A percentile compares a stretch with the other conserved stretches of the same genome.
These are phyloP conservation scores for Metschnikowia dekortorum DNA, from an alignment of 805 yeast genomes.

Conservation along the genomic window DNA sequence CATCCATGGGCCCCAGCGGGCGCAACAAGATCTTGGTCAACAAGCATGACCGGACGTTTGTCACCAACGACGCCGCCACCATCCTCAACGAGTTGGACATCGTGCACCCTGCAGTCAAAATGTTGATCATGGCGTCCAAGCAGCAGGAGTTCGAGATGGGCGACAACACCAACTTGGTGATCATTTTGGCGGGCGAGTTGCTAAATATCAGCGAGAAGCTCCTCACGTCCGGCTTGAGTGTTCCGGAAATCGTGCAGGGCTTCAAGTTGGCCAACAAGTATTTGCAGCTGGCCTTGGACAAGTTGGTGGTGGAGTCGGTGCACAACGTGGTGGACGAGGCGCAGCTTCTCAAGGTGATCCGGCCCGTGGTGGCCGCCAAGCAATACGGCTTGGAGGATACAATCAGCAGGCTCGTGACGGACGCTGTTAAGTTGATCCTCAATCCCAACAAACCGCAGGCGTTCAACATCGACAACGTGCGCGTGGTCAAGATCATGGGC, in stretches of 20 bases:
- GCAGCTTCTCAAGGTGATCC: conserved; percentile 67
- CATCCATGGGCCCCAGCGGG: conserved; percentile 97
- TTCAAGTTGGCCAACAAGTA: conserved; percentile 80
- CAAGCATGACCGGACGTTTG: conserved; percentile 75
- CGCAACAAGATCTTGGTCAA: conserved; percentile 94
- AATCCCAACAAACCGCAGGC: conserved; percentile 60
- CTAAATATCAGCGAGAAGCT: conserved; percentile 83
- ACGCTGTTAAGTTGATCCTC: conserved; percentile 71
- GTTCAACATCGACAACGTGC: conserved; percentile 88
- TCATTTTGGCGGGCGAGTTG: conserved; percentile 89
- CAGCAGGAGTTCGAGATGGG: conserved; percentile 98
- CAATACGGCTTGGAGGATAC: conserved; percentile 85
- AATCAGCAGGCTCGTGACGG: conserved; percentile 72
- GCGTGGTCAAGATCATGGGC: conserved; percentile 98
- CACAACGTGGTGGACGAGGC: conserved; percentile 50
- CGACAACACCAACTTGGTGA: conserved; percentile 88
- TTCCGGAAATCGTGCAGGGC: conserved; percentile 92
- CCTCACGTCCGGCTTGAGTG: conserved; percentile 77
- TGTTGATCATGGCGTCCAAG: conserved; percentile 91
- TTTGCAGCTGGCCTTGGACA: conserved; percentile 64
- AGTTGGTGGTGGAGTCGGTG: conserved; percentile 56
- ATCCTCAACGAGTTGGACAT: conserved; percentile 90
- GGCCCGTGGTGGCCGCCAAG: conserved; percentile 88
- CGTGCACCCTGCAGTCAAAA: conserved; percentile 95
- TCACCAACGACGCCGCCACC: conserved; percentile 98